Evolutionary conservation across 2,329 filamentous ascomycete genomes (phyloP).

Genomic region (Reticulascus tulasneorum): DNA sequence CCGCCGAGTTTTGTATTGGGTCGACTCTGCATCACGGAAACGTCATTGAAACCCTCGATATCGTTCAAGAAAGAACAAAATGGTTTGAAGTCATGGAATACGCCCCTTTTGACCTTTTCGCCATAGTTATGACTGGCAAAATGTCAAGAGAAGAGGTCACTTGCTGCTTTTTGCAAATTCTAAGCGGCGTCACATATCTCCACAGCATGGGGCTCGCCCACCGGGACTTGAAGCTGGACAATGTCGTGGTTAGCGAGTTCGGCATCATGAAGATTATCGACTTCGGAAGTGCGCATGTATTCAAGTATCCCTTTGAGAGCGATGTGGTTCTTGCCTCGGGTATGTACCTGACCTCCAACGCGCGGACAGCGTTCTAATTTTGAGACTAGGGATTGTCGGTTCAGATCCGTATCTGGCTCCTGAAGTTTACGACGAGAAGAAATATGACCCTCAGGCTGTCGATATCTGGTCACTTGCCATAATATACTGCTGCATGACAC

Average conservation of each 20-base stretch:
- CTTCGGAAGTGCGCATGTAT: conserved; percentile 95
- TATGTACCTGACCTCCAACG: conserved; percentile 36
- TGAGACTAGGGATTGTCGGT: conserved; percentile 62
- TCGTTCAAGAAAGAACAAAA: conserved; percentile 86
- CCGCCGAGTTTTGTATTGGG: conserved; percentile 96
- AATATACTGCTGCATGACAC: conserved; percentile 98
- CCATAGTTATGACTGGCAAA: conserved; percentile 97
- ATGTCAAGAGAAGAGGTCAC: conserved; percentile 90
- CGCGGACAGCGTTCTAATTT: not conserved
- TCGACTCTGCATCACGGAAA: conserved; percentile 97
- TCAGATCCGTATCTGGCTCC: conserved; percentile 94
- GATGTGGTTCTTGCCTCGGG: conserved; percentile 77
- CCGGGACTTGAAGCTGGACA: conserved; percentile 93
- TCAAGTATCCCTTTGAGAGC: conserved; percentile 94
- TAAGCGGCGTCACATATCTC: conserved; percentile 90
- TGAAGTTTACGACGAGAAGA: conserved; percentile 89
- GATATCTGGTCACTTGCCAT: conserved; percentile 99
- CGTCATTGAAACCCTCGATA: conserved; percentile 96
- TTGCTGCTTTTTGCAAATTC: conserved; percentile 89
- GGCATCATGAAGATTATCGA: conserved; percentile 99
- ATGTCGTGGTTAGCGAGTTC: conserved; percentile 92
- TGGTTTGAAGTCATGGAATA: conserved; percentile 99
- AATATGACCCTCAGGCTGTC: conserved; percentile 89
- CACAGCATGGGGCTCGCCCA: conserved; percentile 95
- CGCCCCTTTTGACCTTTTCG: conserved; percentile 91